These are phyloP conservation scores for Alternaria brassicicola DNA, from an alignment of 2,329 filamentous ascomycete species.

Conservation along the genomic window DNA sequence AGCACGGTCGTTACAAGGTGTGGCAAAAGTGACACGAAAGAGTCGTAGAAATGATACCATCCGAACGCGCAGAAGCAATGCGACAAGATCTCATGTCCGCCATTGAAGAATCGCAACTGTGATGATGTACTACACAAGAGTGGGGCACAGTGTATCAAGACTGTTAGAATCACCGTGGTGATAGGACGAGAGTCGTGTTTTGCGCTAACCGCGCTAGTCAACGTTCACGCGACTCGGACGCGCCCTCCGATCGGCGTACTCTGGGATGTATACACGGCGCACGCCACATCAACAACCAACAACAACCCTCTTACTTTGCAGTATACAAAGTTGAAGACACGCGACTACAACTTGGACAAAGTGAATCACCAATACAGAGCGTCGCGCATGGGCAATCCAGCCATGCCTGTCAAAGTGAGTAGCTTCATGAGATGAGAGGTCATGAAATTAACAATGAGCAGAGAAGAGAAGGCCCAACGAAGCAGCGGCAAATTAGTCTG, in stretches of 20 bases:
- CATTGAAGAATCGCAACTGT: background rate
- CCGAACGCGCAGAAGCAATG: background rate
- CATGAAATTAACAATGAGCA: background rate
- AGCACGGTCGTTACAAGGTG: background rate
- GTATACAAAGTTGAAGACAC: background rate
- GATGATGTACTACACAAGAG: background rate
- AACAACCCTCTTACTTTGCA: background rate
- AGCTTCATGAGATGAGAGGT: background rate
- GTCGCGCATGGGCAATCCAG: background rate
- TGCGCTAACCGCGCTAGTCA: slow-evolving; percentile 18
- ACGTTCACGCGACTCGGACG: slow-evolving; percentile 14
- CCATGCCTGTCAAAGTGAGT: slow-evolving; percentile 15
- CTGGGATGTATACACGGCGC: slow-evolving; percentile 2
- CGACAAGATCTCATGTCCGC: background rate
- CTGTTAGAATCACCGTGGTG: slow-evolving; percentile 1
- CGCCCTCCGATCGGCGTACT: slow-evolving; percentile 10
- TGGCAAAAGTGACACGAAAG: background rate
- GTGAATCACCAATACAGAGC: background rate
- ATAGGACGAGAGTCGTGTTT: slow-evolving; percentile 13
- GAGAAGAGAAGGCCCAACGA: slow-evolving; percentile 4
- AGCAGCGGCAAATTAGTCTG: slow-evolving; percentile 1
- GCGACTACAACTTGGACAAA: background rate
- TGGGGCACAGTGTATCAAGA: background rate
- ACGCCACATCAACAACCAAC: slow-evolving; percentile 12
- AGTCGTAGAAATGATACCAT: slow-evolving; percentile 17